Percentiles rank a stretch among this genome's conserved stretches.
Conservation (phyloP, 108 stramenopile species). For the Fragilaria radians region DNA sequence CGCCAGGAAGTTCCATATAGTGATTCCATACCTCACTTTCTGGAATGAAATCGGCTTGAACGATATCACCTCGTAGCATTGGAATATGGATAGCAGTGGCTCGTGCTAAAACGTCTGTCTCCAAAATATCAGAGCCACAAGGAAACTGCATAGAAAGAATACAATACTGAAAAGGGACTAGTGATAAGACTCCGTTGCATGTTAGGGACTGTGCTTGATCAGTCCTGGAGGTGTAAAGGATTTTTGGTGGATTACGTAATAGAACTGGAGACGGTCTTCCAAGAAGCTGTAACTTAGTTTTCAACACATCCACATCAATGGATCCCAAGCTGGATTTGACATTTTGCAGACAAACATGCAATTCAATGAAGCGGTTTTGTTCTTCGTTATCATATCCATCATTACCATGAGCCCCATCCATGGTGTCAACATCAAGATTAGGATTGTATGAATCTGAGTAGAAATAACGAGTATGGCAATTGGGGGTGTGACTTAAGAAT, state of each 20-base stretch:
- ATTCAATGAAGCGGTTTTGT: neutral
- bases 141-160: constrained; percentile 1
- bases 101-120: constrained; percentile 4
- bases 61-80: neutral
- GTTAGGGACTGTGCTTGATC: no score
- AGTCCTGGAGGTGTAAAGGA: no score
- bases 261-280: no score
- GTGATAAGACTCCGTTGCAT: no score
- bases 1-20: constrained; percentile 4
- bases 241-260: no score
- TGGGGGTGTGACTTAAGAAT: neutral
- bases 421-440: no score
- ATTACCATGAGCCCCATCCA: no score
- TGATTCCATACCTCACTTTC: constrained; percentile 3
- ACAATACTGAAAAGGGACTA: neutral
- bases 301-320: neutral
- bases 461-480: constrained; percentile 6
- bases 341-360: neutral
- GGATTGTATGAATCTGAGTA: no score
- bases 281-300: neutral
- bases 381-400: neutral
- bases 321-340: constrained; percentile 1
- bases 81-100: neutral
- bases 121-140: neutral
- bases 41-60: neutral